Conservation (phyloP, 2,329 filamentous ascomycete genomes). For the Aspergillus ochraceoroseus region DNA sequence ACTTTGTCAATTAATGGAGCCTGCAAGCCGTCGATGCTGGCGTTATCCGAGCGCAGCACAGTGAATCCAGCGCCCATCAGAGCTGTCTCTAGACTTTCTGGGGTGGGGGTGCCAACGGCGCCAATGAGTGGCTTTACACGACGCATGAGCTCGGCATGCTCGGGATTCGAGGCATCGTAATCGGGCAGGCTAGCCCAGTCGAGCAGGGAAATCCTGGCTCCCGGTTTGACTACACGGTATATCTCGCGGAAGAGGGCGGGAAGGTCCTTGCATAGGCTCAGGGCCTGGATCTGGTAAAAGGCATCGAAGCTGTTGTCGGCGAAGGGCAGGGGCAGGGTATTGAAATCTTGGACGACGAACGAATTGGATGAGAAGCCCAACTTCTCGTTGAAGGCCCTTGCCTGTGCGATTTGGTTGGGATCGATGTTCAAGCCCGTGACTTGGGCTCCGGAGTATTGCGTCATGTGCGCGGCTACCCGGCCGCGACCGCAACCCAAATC, state of each 20-base stretch:
- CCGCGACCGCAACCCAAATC: conserved; percentile 53
- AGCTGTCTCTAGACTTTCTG: conserved; percentile 45
- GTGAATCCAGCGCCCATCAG: conserved; percentile 47
- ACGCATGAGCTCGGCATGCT: conserved; percentile 51
- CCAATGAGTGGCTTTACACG: conserved; percentile 54
- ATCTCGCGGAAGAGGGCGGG: conserved; percentile 48
- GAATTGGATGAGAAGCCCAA: conserved; percentile 43
- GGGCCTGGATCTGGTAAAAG: conserved; percentile 56
- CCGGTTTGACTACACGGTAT: conserved; percentile 49
- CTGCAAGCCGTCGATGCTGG: conserved; percentile 50
- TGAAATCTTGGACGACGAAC: conserved; percentile 51
- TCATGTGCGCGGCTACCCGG: conserved; percentile 53
- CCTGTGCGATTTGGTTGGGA: conserved; percentile 50
- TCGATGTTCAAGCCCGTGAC: conserved; percentile 54
- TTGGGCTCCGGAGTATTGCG: conserved; percentile 45
- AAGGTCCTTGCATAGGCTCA: conserved; percentile 51
- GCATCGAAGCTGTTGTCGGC: conserved; percentile 48
- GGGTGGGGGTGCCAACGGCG: conserved; percentile 53
- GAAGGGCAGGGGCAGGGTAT: conserved; percentile 51
- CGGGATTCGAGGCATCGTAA: conserved; percentile 46
- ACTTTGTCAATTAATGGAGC: conserved; percentile 53
- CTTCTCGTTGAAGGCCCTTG: conserved; percentile 43
- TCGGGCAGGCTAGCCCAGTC: conserved; percentile 53
- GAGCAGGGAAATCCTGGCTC: conserved; percentile 48
- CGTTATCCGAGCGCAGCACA: conserved; percentile 49